phyloP scores from a whole-genome alignment of 2,329 filamentous ascomycete genomes.

The Aspergillus sp. region DNA sequence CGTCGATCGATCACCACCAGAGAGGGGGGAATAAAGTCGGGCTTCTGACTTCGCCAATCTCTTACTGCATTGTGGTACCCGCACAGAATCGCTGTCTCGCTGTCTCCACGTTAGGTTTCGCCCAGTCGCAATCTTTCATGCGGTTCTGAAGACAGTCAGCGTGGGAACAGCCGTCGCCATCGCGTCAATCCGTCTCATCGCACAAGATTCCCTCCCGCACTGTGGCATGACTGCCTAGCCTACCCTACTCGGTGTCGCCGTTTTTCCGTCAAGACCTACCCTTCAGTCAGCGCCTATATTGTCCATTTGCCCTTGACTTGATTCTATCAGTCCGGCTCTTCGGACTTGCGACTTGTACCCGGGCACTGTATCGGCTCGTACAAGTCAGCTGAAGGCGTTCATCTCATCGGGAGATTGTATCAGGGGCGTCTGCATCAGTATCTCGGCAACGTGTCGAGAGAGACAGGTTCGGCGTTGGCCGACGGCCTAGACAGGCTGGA shows the following conservation, averaged over 20 bases:
- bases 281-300: not conserved
- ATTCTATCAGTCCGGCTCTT: not conserved
- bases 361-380: constrained; percentile 10
- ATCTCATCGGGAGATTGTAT: constrained; percentile 13
- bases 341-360: constrained; percentile 6
- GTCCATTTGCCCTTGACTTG: not conserved
- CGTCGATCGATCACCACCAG: constrained; percentile 20
- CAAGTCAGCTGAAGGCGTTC: constrained; percentile 6
- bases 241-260: not conserved
- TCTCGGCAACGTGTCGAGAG: constrained; percentile 47
- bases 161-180: constrained; percentile 19
- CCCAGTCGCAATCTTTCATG: not conserved
- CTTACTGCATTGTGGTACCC: not conserved
- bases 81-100: constrained; percentile 10
- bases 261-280: too few species aligned
- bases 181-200: constrained; percentile 27
- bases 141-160: constrained; percentile 11
- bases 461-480: constrained; percentile 46
- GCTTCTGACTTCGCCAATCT: not conserved
- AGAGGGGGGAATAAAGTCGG: constrained; percentile 3
- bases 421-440: constrained; percentile 14
- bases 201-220: constrained; percentile 35
- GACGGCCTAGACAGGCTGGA: constrained; percentile 49
- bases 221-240: constrained; percentile 30
- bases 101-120: not conserved